Percentiles rank a stretch among this genome's conserved stretches.
Evolutionary conservation across 1,284 basidiomycete species (phyloP).

Genomic region (Ganoderma boninense): DNA sequence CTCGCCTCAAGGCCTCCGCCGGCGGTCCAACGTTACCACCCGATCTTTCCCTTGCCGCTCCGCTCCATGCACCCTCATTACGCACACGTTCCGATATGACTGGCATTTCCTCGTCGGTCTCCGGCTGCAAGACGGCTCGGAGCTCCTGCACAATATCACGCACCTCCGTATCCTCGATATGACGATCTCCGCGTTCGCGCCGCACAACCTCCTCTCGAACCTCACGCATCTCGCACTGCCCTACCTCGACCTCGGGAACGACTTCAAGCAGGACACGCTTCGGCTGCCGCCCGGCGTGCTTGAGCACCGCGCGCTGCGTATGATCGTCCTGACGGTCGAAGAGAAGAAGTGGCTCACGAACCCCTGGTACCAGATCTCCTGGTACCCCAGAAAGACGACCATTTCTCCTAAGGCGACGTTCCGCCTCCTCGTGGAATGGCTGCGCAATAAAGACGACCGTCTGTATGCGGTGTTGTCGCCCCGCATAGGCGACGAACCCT

Average conservation of each 20-base stretch:
- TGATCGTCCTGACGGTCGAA: constrained; percentile 39
- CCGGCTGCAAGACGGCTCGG: constrained; percentile 21
- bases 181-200: constrained; percentile 35
- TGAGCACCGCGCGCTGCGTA: constrained; percentile 29
- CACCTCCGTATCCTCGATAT: constrained; percentile 38
- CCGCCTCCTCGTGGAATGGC: constrained; percentile 28
- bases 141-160: constrained; percentile 38
- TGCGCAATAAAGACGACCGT: constrained; percentile 33
- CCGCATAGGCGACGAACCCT: constrained; percentile 16
- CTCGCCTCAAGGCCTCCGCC: neutral
- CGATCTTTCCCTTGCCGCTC: constrained; percentile 25
- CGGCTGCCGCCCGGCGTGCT: constrained; percentile 35
- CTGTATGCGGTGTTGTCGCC: constrained; percentile 36
- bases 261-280: constrained; percentile 26
- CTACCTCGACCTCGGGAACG: constrained; percentile 36
- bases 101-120: constrained; percentile 37
- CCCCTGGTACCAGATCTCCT: constrained; percentile 34
- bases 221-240: constrained; percentile 41
- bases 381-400: constrained; percentile 20
- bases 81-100: constrained; percentile 37
- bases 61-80: constrained; percentile 36
- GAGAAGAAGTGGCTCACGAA: constrained; percentile 34
- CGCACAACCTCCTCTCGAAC: constrained; percentile 37
- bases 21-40: neutral
- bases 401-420: constrained; percentile 34